phyloP scores from a whole-genome alignment of 1,284 basidiomycete species.

The Cryptococcus deneoformans region DNA sequence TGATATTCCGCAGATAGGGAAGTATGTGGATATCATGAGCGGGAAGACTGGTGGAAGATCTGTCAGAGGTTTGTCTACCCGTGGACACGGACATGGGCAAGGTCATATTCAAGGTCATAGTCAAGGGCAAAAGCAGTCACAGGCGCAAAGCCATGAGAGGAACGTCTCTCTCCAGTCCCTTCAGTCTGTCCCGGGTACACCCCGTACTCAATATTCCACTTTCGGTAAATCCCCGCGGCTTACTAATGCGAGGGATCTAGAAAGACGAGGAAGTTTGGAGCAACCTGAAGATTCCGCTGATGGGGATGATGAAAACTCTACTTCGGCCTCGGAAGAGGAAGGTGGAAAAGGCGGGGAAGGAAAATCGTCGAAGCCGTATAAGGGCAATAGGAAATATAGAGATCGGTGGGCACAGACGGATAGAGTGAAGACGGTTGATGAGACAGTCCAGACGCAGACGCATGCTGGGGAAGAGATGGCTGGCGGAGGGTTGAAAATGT shows the following conservation, averaged over 20 bases:
- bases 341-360: constrained; percentile 1
- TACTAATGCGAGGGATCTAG: constrained; percentile 11
- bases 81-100: background rate
- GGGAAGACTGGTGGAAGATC: constrained; percentile 17
- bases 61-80: background rate
- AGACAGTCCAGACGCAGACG: constrained; percentile 27
- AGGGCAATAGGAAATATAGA: constrained; percentile 21
- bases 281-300: constrained; percentile 33
- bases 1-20: constrained; percentile 67
- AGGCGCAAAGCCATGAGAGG: background rate
- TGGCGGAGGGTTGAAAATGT: background rate
- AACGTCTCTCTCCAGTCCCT: constrained; percentile 3
- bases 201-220: constrained; percentile 1
- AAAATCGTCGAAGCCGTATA: background rate
- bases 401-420: constrained; percentile 40
- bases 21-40: constrained; percentile 65
- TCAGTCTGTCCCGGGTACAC: constrained; percentile 28
- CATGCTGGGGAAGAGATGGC: background rate
- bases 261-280: constrained; percentile 12
- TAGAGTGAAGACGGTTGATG: constrained; percentile 18
- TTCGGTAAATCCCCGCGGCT: constrained; percentile 7
- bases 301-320: constrained; percentile 9
- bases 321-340: constrained; percentile 5
- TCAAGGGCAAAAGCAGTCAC: background rate
- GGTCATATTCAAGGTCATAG: no score